Evolutionary conservation across 202 grass and related monocot genomes (phyloP), one percentile per base, ranked within the genome.

Genomic region (Bolboschoenoplectus hybrid): DNA sequence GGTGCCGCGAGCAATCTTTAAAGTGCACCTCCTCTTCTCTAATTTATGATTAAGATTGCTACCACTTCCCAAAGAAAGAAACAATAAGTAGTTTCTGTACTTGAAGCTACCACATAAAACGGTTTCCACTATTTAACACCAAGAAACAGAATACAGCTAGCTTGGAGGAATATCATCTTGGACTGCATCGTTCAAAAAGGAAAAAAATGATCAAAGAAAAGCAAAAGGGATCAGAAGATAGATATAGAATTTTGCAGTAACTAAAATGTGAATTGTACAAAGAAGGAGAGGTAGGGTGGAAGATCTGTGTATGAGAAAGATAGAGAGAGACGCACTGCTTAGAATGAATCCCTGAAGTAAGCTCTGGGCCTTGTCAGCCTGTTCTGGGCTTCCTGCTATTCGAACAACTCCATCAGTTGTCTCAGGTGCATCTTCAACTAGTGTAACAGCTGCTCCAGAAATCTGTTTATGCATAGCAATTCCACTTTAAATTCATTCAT

Each of bases 341-440:
- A 96, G 92, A 91, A 98, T 98, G 86, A 98, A 98, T 62, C 97
- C 93, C 82, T 96, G 88, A 50, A 98, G 91, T 62, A 98, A 85
- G 85, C 89, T 98, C 89, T 98, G 89, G 71, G 96, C 96, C 76
- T 91, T 94, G 67, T 89, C 89, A 19, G 96, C 90, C 87, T 98
- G 96, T 78, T 98, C 96, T 45, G 93, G 96, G 63, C 74, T 96
- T 87, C 96, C 96, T 34, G 96, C 96, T 96, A 98, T 98, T 87
- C 83, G 82, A 91, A 98, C 93, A 86, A 91, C 78, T 80, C 91
- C 95, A 81, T 95, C 90, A 52, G 60, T 56, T 51, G 82, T 44
- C 11, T 92, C 93, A 85, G 90, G 79, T 83, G 84, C 86, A 40
- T 90, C 96, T 64, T 98, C 93, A 76, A 85, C 91, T 26, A 95